Evolutionary conservation across 495 filamentous ascomycete genomes (phyloP).

Genomic region (Trichoderma virens): DNA sequence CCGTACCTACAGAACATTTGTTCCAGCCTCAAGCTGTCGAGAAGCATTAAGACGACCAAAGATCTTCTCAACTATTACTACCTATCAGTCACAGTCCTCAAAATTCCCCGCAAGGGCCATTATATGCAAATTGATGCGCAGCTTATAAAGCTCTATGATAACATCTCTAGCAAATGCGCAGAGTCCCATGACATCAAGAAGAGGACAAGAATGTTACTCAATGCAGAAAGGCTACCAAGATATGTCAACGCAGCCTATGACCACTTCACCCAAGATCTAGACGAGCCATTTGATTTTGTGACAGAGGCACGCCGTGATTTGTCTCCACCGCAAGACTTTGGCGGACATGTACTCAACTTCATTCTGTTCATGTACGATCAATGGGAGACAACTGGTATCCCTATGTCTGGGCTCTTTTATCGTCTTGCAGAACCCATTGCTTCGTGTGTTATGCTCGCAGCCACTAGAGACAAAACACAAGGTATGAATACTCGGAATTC

Average conservation of each 20-base stretch:
- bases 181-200: conserved; percentile 31
- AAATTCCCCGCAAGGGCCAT: conserved; percentile 42
- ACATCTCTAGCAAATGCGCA: conserved; percentile 31
- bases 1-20: conserved; percentile 19
- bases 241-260: conserved; percentile 47
- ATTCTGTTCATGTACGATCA: conserved; percentile 39
- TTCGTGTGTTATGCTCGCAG: conserved; percentile 44
- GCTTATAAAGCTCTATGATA: conserved; percentile 35
- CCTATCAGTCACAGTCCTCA: conserved; percentile 41
- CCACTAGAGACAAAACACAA: neutral
- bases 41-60: conserved; percentile 28
- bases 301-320: conserved; percentile 37
- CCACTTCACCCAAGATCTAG: conserved; percentile 45
- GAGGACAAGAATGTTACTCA: conserved; percentile 37
- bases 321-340: conserved; percentile 42
- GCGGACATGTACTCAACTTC: conserved; percentile 46
- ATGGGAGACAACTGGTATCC: conserved; percentile 33
- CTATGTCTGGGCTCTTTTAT: no score
- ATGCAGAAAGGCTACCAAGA: conserved; percentile 42
- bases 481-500: neutral
- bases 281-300: conserved; percentile 51
- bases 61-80: conserved; percentile 50
- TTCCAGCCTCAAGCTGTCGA: neutral
- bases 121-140: conserved; percentile 43
- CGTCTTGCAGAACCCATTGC: conserved; percentile 41